phyloP scores from a whole-genome alignment of 2,329 filamentous ascomycete species.

The Coniochaeta prunicola region DNA sequence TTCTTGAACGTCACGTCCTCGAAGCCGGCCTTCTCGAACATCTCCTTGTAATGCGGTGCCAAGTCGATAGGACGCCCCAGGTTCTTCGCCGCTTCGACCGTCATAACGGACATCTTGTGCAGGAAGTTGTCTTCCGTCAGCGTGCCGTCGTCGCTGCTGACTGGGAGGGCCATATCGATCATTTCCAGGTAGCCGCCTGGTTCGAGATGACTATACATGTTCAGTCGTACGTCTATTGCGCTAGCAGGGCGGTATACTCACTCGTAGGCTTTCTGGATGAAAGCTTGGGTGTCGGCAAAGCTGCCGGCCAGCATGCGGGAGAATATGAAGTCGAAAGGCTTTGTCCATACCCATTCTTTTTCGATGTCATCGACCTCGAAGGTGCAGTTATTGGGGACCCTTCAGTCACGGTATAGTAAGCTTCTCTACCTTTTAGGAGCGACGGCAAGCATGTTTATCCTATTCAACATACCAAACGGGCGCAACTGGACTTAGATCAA shows the following conservation, averaged over 20 bases:
- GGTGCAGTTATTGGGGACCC: constrained; percentile 10
- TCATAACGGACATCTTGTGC: neutral
- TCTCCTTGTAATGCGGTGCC: constrained; percentile 6
- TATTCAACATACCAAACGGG: neutral
- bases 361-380: constrained; percentile 14
- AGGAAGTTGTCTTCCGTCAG: constrained; percentile 6
- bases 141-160: constrained; percentile 12
- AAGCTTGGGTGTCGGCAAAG: constrained; percentile 7
- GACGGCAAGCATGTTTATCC: neutral
- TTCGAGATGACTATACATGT: constrained; percentile 4
- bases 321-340: constrained; percentile 12
- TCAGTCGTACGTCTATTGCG: neutral
- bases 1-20: constrained; percentile 15
- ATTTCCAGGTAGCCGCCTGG: constrained; percentile 13
- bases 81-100: constrained; percentile 4
- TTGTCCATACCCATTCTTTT: constrained; percentile 12
- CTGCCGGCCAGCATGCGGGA: constrained; percentile 9
- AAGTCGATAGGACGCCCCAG: constrained; percentile 5
- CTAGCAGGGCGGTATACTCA: neutral
- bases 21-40: constrained; percentile 16
- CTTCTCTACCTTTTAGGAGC: too few relatives aligned
- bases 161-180: constrained; percentile 8
- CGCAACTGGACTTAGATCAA: constrained; percentile 8
- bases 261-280: constrained; percentile 9
- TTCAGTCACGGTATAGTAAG: neutral